phyloP scores from a whole-genome alignment of 2,329 filamentous ascomycete genomes.

The Neofusicoccum parvum region DNA sequence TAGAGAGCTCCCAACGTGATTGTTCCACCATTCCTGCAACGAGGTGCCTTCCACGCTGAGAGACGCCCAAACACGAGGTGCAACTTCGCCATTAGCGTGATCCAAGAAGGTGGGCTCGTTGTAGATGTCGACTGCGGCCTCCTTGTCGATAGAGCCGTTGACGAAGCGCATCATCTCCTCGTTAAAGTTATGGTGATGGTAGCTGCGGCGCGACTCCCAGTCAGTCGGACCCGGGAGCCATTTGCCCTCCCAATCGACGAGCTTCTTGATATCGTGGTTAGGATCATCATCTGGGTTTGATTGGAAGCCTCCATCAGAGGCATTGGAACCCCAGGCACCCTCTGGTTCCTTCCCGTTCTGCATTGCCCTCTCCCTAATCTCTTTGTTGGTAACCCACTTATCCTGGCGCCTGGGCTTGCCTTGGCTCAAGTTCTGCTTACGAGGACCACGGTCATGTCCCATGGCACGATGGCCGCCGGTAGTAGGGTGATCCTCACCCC shows the following conservation, averaged over 20 bases:
- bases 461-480: neutral
- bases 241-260: slow-evolving; percentile 50
- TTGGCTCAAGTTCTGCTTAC: neutral
- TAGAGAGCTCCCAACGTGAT: neutral
- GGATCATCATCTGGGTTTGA: slow-evolving; percentile 6
- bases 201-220: slow-evolving; percentile 46
- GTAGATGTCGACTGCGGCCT: neutral
- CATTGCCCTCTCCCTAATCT: slow-evolving; percentile 5
- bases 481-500: neutral
- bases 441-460: neutral
- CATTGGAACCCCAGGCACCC: neutral
- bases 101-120: neutral
- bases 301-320: neutral
- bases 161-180: slow-evolving; percentile 38
- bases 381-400: slow-evolving; percentile 18
- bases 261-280: slow-evolving; percentile 35
- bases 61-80: slow-evolving; percentile 2
- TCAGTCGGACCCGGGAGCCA: slow-evolving; percentile 50
- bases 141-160: slow-evolving; percentile 22
- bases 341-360: neutral
- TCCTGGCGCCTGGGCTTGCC: neutral
- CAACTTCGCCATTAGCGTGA: slow-evolving; percentile 2
- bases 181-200: slow-evolving; percentile 34
- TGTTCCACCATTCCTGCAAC: slow-evolving; percentile 22
- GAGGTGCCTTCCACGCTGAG: slow-evolving; percentile 5